Percentiles rank a stretch among this genome's conserved stretches.
Conservation (phyloP, 1,284 basidiomycete species). For the Tylopilus sp. region DNA sequence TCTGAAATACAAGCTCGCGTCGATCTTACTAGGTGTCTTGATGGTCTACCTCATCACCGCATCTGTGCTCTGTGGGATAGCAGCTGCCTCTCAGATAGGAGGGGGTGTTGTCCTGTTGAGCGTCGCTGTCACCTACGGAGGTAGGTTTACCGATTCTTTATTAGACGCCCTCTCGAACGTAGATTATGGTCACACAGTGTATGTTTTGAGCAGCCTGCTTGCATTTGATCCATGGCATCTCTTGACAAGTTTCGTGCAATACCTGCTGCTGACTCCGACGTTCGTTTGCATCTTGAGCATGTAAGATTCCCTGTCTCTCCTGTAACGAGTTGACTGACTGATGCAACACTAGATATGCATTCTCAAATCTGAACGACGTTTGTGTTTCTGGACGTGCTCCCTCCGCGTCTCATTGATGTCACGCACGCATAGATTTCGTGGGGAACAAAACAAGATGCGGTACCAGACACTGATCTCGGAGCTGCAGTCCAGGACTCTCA, state of each 20-base stretch:
- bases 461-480: conserved; percentile 72
- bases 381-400: conserved; percentile 2
- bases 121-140: conserved; percentile 81
- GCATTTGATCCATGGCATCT: conserved; percentile 95
- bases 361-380: conserved; percentile 79
- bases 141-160: conserved; percentile 36
- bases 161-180: not conserved
- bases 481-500: conserved; percentile 74
- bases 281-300: conserved; percentile 87
- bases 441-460: conserved; percentile 84
- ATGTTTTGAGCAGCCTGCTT: conserved; percentile 73
- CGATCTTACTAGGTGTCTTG: conserved; percentile 72
- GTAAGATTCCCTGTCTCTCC: conserved; percentile 34
- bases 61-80: conserved; percentile 71
- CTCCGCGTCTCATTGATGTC: not conserved
- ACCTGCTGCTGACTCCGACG: conserved; percentile 83
- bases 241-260: conserved; percentile 87
- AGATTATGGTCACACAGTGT: conserved; percentile 44
- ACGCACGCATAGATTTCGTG: conserved; percentile 63
- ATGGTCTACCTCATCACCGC: conserved; percentile 81
- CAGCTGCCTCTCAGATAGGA: conserved; percentile 63
- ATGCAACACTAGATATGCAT: conserved; percentile 58
- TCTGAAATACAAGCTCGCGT: conserved; percentile 83
- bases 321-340: conserved; percentile 4
- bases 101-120: conserved; percentile 78